Evolutionary conservation across 2,329 filamentous ascomycete species (phyloP).

Genomic region (Pseudogymnoascus verrucosus): DNA sequence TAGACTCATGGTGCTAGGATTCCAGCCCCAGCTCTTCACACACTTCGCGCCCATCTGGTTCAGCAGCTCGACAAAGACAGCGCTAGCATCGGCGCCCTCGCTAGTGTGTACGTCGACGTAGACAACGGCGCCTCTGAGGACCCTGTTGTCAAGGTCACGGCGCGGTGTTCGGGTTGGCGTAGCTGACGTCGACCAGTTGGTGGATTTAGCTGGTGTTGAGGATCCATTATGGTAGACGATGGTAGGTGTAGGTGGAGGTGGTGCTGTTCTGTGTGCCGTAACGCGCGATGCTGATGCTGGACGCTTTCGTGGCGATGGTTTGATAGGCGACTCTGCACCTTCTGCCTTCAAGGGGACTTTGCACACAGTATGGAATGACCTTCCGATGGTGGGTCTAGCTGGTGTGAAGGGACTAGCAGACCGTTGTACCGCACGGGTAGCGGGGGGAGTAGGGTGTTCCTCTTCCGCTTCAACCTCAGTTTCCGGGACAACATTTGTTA

Average conservation of each 20-base stretch:
- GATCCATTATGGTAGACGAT: constrained; percentile 15
- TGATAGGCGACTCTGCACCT: constrained; percentile 39
- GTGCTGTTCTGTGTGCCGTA: constrained; percentile 35
- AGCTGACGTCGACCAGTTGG: constrained; percentile 45
- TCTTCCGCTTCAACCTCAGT: not conserved
- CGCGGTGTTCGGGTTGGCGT: constrained; percentile 51
- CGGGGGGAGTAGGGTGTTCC: constrained; percentile 16
- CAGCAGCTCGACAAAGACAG: constrained; percentile 73
- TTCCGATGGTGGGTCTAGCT: constrained; percentile 40
- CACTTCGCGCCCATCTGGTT: constrained; percentile 75
- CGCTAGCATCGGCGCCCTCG: constrained; percentile 71
- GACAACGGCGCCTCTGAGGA: constrained; percentile 65
- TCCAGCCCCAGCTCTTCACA: constrained; percentile 70
- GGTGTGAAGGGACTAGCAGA: constrained; percentile 48
- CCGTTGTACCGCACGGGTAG: constrained; percentile 20
- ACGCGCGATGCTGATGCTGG: constrained; percentile 36
- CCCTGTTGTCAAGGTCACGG: constrained; percentile 41
- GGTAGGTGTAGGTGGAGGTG: constrained; percentile 17
- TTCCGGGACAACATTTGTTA: constrained; percentile 19
- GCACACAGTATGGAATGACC: constrained; percentile 62
- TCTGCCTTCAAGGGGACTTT: constrained; percentile 69
- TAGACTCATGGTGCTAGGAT: constrained; percentile 33
- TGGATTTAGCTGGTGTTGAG: constrained; percentile 42
- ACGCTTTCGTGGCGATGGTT: constrained; percentile 30
- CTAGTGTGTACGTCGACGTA: constrained; percentile 79